These are phyloP conservation scores for Botrytis hyacinthi DNA, from an alignment of 2,329 filamentous ascomycete genomes.

Conservation along the genomic window DNA sequence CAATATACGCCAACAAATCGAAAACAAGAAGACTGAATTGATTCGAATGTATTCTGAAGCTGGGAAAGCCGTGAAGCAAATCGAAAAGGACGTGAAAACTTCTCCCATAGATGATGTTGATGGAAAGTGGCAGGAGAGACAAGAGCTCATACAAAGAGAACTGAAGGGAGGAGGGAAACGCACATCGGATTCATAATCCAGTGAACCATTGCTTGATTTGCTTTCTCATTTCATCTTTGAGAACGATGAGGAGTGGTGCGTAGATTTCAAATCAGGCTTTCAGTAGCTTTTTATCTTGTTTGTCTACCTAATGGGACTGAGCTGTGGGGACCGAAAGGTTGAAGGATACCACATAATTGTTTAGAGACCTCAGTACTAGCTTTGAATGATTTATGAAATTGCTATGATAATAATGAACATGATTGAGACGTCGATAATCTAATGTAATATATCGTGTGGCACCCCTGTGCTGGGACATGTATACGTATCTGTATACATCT, in stretches of 20 bases:
- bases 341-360: background rate
- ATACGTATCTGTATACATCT: background rate
- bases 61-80: constrained; percentile 23
- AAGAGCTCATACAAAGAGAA: constrained; percentile 28
- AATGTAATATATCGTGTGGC: background rate
- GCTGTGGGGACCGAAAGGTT: background rate
- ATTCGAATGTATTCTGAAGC: constrained; percentile 28
- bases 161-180: constrained; percentile 26
- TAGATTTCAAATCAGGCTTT: background rate
- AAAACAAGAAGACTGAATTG: constrained; percentile 29
- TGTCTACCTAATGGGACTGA: background rate
- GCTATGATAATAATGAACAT: background rate
- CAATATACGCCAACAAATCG: constrained; percentile 24
- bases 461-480: background rate
- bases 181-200: constrained; percentile 14
- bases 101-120: constrained; percentile 25
- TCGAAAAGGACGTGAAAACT: constrained; percentile 25
- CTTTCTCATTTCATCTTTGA: background rate
- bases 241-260: background rate
- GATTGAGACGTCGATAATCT: background rate
- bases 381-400: background rate
- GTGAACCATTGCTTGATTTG: background rate
- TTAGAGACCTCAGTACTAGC: background rate
- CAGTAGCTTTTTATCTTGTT: background rate
- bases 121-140: constrained; percentile 32